phyloP scores from a whole-genome alignment of 257 asterid genomes.

The Solanum dulcamara region DNA sequence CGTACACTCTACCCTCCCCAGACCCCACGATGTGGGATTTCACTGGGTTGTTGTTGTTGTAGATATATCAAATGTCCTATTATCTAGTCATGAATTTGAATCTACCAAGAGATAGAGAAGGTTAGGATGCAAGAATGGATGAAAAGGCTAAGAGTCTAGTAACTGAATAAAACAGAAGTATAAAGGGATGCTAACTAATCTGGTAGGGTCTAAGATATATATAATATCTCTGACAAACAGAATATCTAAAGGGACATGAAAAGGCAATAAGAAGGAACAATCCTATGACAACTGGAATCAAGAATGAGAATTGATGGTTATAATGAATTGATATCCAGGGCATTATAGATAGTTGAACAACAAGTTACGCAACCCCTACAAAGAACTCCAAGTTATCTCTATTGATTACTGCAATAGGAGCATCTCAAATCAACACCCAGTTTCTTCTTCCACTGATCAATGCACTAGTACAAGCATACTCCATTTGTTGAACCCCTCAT shows the following conservation, averaged over 20 bases:
- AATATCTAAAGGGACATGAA: not conserved
- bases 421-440: slow-evolving; percentile 3
- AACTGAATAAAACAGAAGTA: not conserved
- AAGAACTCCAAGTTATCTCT: not conserved
- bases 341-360: not conserved
- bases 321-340: not conserved
- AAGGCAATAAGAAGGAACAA: not conserved
- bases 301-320: not conserved
- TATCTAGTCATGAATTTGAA: not conserved
- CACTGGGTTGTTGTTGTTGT: too few species aligned
- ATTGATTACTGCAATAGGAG: not conserved
- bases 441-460: slow-evolving; percentile 16
- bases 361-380: not conserved
- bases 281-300: not conserved
- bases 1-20: too few species aligned
- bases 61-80: not conserved
- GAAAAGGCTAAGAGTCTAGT: not conserved
- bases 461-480: not conserved
- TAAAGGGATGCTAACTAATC: not conserved
- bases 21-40: too few species aligned
- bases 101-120: not conserved
- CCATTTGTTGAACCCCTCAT: not conserved
- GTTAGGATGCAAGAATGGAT: not conserved
- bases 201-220: not conserved
- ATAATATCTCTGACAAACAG: not conserved